These are phyloP conservation scores for Globisporangium parvum DNA, from an alignment of 352 stramenopile species.

Conservation along the genomic window DNA sequence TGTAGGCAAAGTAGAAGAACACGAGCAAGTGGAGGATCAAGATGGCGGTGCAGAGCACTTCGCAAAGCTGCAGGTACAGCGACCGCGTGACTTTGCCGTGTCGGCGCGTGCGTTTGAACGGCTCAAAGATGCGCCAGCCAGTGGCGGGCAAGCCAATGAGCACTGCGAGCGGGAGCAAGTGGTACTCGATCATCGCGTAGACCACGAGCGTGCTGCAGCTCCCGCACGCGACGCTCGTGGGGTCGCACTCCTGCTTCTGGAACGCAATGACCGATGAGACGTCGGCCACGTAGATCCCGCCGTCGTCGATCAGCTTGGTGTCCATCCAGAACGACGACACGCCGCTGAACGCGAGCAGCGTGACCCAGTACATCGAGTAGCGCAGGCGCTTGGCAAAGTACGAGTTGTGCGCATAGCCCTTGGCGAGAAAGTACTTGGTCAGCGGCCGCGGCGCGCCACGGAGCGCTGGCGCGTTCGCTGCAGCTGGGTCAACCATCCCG, in stretches of 20 bases:
- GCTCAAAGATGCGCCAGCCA: slow-evolving; percentile 55
- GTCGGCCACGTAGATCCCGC: slow-evolving; percentile 43
- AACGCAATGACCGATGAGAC: slow-evolving; percentile 37
- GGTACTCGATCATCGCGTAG: slow-evolving; percentile 68
- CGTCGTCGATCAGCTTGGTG: slow-evolving; percentile 22
- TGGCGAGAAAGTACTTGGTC: slow-evolving; percentile 34
- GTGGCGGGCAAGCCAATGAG: slow-evolving; percentile 63
- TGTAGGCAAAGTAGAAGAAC: slow-evolving; percentile 60
- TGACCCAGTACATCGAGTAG: slow-evolving; percentile 37
- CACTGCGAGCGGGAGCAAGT: slow-evolving; percentile 46
- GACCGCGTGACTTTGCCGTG: slow-evolving; percentile 57
- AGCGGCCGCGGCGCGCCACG: slow-evolving; percentile 33
- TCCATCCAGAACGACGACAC: slow-evolving; percentile 43
- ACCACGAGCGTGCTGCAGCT: slow-evolving; percentile 56
- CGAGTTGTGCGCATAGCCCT: slow-evolving; percentile 62
- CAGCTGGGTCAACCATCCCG: background rate
- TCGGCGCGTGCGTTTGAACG: slow-evolving; percentile 42
- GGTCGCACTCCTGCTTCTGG: slow-evolving; percentile 23
- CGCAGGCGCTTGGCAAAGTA: slow-evolving; percentile 72
- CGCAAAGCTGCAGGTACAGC: slow-evolving; percentile 71
- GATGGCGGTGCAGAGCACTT: slow-evolving; percentile 54
- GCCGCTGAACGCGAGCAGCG: slow-evolving; percentile 29
- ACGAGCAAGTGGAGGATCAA: slow-evolving; percentile 44
- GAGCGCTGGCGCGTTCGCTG: background rate
- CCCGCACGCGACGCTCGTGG: slow-evolving; percentile 23